Evolutionary conservation across 768 basidiomycete genomes (phyloP).

Genomic region (Pleurotus platypus): DNA sequence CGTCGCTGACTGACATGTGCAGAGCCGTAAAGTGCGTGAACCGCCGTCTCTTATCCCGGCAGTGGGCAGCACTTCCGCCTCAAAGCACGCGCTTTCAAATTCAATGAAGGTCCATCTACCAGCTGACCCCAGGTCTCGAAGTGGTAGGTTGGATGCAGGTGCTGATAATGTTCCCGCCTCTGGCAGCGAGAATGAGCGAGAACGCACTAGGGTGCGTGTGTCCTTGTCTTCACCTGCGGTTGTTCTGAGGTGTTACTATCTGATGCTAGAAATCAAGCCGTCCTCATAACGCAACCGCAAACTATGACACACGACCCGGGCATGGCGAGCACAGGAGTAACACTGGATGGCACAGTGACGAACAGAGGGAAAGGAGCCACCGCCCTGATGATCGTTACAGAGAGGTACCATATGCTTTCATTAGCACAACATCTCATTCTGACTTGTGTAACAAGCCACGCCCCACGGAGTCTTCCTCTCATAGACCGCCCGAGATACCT

Average conservation of each 20-base stretch:
- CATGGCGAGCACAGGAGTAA: background rate
- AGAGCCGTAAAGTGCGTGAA: slow-evolving; percentile 11
- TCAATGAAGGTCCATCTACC: slow-evolving; percentile 3
- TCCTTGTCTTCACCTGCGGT: background rate
- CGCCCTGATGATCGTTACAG: slow-evolving; percentile 1
- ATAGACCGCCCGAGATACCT: background rate
- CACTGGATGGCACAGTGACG: slow-evolving; percentile 1
- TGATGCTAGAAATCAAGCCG: background rate
- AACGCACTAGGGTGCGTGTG: background rate
- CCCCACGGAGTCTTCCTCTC: background rate
- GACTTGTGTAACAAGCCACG: background rate
- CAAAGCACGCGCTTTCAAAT: slow-evolving; percentile 1
- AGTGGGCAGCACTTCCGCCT: background rate
- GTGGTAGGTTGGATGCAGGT: background rate
- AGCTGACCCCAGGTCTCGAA: background rate
- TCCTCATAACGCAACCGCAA: background rate
- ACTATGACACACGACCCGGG: background rate
- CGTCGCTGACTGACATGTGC: background rate
- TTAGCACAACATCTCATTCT: too few relatives aligned
- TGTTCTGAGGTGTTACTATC: background rate
- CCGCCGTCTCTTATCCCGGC: background rate
- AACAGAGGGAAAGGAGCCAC: background rate
- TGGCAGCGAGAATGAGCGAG: slow-evolving; percentile 2
- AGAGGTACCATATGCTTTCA: background rate
- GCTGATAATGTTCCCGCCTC: background rate